These are phyloP conservation scores for Mycena floridula DNA, from an alignment of 768 basidiomycete genomes.

Conservation along the genomic window DNA sequence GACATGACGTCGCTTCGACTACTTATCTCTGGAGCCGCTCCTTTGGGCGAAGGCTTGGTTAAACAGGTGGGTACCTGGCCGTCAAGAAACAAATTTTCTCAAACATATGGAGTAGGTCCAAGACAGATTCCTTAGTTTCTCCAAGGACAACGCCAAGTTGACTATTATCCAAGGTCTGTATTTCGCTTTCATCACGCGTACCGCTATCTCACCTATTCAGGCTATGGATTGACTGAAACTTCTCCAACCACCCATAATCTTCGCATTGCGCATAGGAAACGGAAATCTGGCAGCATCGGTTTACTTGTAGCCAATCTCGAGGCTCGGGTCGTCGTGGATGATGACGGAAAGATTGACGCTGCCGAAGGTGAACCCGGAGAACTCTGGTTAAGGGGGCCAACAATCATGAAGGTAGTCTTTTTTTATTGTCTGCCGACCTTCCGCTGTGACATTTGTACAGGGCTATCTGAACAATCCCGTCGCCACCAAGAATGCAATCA, in stretches of 20 bases:
- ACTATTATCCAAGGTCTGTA: too few species aligned
- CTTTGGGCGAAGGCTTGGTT: constrained; percentile 62
- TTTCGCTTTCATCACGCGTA: too few species aligned
- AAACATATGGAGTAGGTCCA: too few species aligned
- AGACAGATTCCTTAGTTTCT: too few species aligned
- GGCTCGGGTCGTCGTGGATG: constrained; percentile 62
- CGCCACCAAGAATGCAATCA: constrained; percentile 68
- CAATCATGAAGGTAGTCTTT: constrained; percentile 63
- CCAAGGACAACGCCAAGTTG: too few species aligned
- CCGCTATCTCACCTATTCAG: too few species aligned
- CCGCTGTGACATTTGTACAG: constrained; percentile 20
- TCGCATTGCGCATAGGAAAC: constrained; percentile 29
- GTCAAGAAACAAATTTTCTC: too few species aligned
- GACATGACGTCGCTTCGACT: constrained; percentile 53
- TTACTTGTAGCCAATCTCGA: constrained; percentile 69
- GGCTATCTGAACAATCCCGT: constrained; percentile 70
- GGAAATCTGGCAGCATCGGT: constrained; percentile 64
- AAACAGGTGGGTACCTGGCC: constrained; percentile 35
- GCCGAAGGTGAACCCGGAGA: constrained; percentile 61
- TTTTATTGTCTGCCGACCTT: not conserved
- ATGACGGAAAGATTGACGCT: constrained; percentile 47
- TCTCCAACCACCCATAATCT: constrained; percentile 65
- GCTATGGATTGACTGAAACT: constrained; percentile 83
- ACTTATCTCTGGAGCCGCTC: constrained; percentile 76
- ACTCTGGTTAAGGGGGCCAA: constrained; percentile 75